A percentile compares a stretch with the other conserved stretches of the same genome.
These are phyloP conservation scores for Hemileia vastatrix DNA, from an alignment of 1,284 basidiomycete genomes.

Conservation along the genomic window DNA sequence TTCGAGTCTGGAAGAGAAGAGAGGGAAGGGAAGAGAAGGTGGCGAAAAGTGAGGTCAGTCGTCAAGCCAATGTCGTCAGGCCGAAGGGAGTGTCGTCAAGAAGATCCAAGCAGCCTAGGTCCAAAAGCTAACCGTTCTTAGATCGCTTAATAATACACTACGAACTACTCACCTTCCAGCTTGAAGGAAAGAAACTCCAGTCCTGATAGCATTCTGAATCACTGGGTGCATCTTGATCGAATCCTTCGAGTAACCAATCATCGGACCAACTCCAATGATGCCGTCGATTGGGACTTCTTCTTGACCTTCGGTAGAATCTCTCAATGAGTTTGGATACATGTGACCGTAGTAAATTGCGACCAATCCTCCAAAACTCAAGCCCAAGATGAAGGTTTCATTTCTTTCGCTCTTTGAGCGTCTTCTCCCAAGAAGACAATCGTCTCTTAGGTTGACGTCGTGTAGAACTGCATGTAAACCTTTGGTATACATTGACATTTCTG, in stretches of 20 bases:
- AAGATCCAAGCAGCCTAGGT: no score
- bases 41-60: not conserved
- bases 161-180: not conserved
- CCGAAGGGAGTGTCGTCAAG: no score
- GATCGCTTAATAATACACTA: not conserved
- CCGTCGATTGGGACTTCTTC: slow-evolving; percentile 38
- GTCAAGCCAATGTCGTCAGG: no score
- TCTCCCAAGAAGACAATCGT: slow-evolving; percentile 26
- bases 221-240: slow-evolving; percentile 25
- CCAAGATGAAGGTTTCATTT: slow-evolving; percentile 38
- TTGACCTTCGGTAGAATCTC: slow-evolving; percentile 28
- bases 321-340: slow-evolving; percentile 33
- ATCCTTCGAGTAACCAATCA: slow-evolving; percentile 31
- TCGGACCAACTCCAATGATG: slow-evolving; percentile 37
- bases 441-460: slow-evolving; percentile 34
- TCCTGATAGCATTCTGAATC: slow-evolving; percentile 19
- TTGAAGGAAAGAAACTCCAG: not conserved
- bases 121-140: not conserved
- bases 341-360: slow-evolving; percentile 36
- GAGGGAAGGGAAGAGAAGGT: not conserved
- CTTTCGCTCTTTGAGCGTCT: slow-evolving; percentile 29
- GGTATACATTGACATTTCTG: slow-evolving; percentile 29
- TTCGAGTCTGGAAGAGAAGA: slow-evolving; percentile 27
- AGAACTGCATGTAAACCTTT: slow-evolving; percentile 34
- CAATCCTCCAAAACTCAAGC: slow-evolving; percentile 39